Evolutionary conservation across 2,329 filamentous ascomycete genomes (phyloP).

Genomic region (Phyllosticta citribraziliensis): DNA sequence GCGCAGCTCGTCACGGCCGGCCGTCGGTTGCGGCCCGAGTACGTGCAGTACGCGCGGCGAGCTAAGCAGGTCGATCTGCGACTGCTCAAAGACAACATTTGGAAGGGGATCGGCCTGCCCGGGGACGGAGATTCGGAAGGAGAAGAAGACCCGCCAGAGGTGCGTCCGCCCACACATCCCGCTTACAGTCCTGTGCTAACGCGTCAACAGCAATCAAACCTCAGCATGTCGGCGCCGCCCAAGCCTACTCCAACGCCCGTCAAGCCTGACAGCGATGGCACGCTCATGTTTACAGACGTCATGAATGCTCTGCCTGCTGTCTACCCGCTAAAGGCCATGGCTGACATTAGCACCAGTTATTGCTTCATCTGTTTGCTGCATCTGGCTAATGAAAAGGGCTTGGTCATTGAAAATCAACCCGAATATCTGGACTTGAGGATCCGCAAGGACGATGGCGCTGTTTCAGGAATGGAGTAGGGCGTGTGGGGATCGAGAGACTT

Average conservation of each 20-base stretch:
- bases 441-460: conserved; percentile 31
- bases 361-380: conserved; percentile 93
- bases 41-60: conserved; percentile 55
- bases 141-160: conserved; percentile 28
- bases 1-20: conserved; percentile 54
- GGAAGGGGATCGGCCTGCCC: conserved; percentile 46
- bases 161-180: conserved; percentile 13
- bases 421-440: conserved; percentile 41
- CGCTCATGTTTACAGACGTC: conserved; percentile 77
- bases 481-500: background rate
- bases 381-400: conserved; percentile 83
- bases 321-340: conserved; percentile 77
- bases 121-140: background rate
- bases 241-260: conserved; percentile 11
- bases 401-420: conserved; percentile 60
- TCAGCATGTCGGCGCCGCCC: conserved; percentile 15
- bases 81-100: conserved; percentile 55
- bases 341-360: conserved; percentile 85
- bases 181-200: background rate
- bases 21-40: conserved; percentile 51
- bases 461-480: conserved; percentile 20
- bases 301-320: conserved; percentile 83
- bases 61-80: conserved; percentile 60
- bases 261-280: conserved; percentile 34
- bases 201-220: background rate